phyloP scores from a whole-genome alignment of 192 early-diverging fungal genomes.

The Neocallimastix lanati region DNA sequence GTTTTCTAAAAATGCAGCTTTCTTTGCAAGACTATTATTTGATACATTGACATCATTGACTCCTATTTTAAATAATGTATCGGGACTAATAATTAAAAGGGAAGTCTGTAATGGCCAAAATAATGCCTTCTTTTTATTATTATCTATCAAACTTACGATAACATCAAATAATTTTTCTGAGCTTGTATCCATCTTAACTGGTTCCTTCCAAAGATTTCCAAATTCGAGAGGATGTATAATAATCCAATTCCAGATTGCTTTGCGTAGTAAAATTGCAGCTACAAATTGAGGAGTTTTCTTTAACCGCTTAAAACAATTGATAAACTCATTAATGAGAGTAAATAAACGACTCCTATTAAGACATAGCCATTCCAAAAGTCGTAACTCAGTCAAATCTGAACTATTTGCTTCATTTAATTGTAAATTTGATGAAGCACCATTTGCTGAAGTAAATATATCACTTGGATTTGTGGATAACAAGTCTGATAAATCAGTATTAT shows the following conservation, averaged over 20 bases:
- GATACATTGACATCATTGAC: conserved; percentile 7
- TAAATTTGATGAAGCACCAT: conserved; percentile 33
- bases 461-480: conserved; percentile 10
- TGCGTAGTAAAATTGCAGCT: conserved; percentile 57
- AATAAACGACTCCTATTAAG: conserved; percentile 54
- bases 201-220: conserved; percentile 45
- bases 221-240: conserved; percentile 70
- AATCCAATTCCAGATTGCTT: conserved; percentile 86
- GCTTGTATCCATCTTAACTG: conserved; percentile 34
- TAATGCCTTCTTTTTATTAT: conserved; percentile 39
- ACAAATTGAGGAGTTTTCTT: conserved; percentile 42
- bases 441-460: not conserved
- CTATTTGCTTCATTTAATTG: conserved; percentile 39
- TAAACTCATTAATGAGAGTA: not conserved
- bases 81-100: conserved; percentile 72
- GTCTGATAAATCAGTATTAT: not conserved
- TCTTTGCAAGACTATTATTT: not conserved
- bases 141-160: conserved; percentile 39
- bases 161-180: conserved; percentile 64
- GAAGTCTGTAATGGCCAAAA: conserved; percentile 79
- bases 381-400: conserved; percentile 48
- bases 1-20: conserved; percentile 25
- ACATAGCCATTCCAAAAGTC: conserved; percentile 69
- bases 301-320: not conserved
- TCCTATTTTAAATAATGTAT: conserved; percentile 41